Percentiles rank a stretch among this genome's conserved stretches.
Conservation (phyloP, 192 early-diverging fungal genomes). For the Backusella sp. region DNA sequence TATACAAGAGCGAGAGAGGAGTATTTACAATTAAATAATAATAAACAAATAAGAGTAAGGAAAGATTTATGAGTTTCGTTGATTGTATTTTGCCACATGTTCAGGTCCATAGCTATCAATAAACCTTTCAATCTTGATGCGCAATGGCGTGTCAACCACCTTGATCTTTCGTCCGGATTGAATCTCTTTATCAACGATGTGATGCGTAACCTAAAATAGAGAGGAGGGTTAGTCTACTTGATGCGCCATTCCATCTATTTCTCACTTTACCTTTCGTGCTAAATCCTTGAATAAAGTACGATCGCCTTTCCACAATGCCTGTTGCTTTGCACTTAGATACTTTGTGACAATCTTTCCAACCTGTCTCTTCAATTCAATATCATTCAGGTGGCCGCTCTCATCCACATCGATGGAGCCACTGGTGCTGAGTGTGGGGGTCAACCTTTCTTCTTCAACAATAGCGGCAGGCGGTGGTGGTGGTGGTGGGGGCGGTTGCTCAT, state of each 20-base stretch:
- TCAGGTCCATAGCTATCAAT: constrained; percentile 38
- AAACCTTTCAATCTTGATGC: constrained; percentile 49
- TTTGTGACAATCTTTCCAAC: constrained; percentile 27
- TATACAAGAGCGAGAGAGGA: background rate
- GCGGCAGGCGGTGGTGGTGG: too few relatives aligned
- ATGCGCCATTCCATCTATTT: background rate
- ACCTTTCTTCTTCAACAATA: background rate
- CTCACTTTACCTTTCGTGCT: constrained; percentile 39
- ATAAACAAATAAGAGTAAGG: background rate
- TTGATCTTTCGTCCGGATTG: constrained; percentile 41
- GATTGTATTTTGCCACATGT: constrained; percentile 20
- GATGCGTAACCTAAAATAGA: constrained; percentile 45
- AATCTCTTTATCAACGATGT: constrained; percentile 49
- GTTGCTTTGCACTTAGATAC: constrained; percentile 46
- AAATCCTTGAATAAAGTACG: constrained; percentile 49
- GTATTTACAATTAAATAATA: background rate
- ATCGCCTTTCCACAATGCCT: constrained; percentile 42
- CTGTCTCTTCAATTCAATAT: constrained; percentile 32
- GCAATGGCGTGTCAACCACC: constrained; percentile 34
- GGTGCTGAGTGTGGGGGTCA: constrained; percentile 8
- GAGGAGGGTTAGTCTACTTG: background rate
- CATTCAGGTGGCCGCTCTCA: background rate
- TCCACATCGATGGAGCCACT: constrained; percentile 17
- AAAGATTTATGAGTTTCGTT: background rate
- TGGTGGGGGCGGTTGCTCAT: background rate